These are phyloP conservation scores for Linnemannia schmuckeri DNA, from an alignment of 192 early-diverging fungal genomes.

Conservation along the genomic window DNA sequence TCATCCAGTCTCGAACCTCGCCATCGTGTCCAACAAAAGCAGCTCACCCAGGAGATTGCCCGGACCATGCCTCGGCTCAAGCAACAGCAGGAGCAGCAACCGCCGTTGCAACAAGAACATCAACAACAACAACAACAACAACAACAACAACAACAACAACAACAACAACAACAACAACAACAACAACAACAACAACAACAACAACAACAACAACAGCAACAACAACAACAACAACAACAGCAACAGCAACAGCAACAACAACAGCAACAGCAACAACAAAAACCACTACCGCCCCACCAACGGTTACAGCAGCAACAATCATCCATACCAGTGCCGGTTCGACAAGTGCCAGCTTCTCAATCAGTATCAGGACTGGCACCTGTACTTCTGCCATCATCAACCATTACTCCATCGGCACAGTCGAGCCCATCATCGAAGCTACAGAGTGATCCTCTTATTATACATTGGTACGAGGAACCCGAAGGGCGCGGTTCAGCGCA, in stretches of 20 bases:
- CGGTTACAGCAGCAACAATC: too few species aligned
- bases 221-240: background rate
- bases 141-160: background rate
- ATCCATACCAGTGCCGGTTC: background rate
- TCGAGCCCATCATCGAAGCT: background rate
- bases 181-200: background rate
- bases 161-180: background rate
- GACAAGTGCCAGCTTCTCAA: background rate
- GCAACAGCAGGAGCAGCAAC: background rate
- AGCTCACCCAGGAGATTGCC: slow-evolving; percentile 9
- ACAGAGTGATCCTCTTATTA: background rate
- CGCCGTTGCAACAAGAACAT: background rate
- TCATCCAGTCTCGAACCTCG: slow-evolving; percentile 13
- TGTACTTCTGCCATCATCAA: background rate
- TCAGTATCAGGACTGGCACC: background rate
- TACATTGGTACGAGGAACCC: background rate
- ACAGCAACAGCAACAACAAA: background rate
- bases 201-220: background rate
- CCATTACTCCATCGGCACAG: background rate
- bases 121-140: background rate
- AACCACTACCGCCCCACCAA: background rate
- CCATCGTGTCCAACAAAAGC: slow-evolving; percentile 14
- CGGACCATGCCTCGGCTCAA: background rate
- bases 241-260: background rate
- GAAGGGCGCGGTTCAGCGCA: background rate